A percentile compares a stretch with the other conserved stretches of the same genome.
phyloP scores from a whole-genome alignment of 2,329 filamentous ascomycete genomes.

The Fusarium clavum region DNA sequence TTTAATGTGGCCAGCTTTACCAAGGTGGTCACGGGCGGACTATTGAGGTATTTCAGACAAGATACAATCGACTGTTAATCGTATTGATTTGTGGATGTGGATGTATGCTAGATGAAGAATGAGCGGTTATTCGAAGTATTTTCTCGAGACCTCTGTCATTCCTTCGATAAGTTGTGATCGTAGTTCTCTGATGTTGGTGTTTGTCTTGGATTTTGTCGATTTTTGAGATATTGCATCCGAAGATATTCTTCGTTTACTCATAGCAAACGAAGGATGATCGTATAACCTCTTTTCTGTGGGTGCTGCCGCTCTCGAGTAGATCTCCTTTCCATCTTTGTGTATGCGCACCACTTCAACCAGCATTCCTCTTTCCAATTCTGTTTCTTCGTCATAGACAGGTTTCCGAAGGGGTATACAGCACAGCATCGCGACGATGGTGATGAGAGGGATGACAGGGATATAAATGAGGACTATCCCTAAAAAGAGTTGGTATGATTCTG shows the following conservation, averaged over 20 bases:
- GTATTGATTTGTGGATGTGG: constrained; percentile 33
- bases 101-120: constrained; percentile 32
- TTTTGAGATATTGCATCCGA: not conserved
- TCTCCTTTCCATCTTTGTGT: constrained; percentile 6
- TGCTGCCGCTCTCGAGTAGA: not conserved
- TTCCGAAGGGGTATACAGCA: not conserved
- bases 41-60: constrained; percentile 34
- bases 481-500: not conserved
- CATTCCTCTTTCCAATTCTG: constrained; percentile 7
- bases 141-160: not conserved
- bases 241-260: not conserved
- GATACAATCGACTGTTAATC: constrained; percentile 38
- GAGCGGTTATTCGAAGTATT: constrained; percentile 1
- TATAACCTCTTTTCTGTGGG: not conserved
- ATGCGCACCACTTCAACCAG: constrained; percentile 18
- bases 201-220: not conserved
- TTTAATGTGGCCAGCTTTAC: constrained; percentile 31
- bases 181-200: not conserved
- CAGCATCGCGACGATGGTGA: constrained; percentile 1
- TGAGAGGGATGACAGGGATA: not conserved
- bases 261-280: constrained; percentile 11
- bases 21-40: constrained; percentile 32
- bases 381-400: not conserved
- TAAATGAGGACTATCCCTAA: not conserved
- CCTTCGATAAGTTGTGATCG: not conserved